Base-by-base conservation (phyloP, 1,284 basidiomycete genomes). In the Fomes fomentarius region DNA sequence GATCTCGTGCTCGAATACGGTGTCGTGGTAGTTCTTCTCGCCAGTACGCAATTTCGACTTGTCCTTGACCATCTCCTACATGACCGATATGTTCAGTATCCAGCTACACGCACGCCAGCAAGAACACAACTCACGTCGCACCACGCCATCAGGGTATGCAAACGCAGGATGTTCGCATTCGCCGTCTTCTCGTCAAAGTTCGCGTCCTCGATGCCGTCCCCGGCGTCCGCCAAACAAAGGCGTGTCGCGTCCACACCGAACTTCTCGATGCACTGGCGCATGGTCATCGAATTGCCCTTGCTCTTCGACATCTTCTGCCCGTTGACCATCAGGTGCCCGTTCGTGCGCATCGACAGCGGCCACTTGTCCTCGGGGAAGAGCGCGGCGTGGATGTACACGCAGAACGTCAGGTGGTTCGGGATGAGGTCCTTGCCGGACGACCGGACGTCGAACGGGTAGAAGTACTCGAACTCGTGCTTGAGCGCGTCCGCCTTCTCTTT, bases 121-220 rank as follows among this genome's bases (percentile, higher is more conserved):
- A 8, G 15, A 11, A 10, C 7, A 31, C 43, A 12, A 65, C 84
- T 54, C 56, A 93, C 94, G 74, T 95, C 88, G 66, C 93, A 96
- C 96, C 96, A 99, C 7, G 81, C 83, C 61, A 95, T 81, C 62
- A 98, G 78, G 0, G 96, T 99, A 74, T 96, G 91, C 58, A 99
- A 77, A 57, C 97, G 86, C 67, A 99, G 76, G 69, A 99, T 99
- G 64, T 95, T 96, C 19, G 97, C 96, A 70, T 99, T 99, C 17
- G 97, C 97, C 11, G 92, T 94, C 77, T 95, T 94, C 81, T 99
- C 97, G 71, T 99, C 97, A 66, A 99, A 99, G 79, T 98, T 99
- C 50, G 90, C 93, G 74, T 99, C 96, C 72, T 98, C 96, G 66
- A 99, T 87, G 55, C 95, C 94, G 71, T 99, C 97, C 30, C 97